phyloP scores from a whole-genome alignment of 2,329 filamentous ascomycete genomes.

The Pseudogymnoascus sp. region DNA sequence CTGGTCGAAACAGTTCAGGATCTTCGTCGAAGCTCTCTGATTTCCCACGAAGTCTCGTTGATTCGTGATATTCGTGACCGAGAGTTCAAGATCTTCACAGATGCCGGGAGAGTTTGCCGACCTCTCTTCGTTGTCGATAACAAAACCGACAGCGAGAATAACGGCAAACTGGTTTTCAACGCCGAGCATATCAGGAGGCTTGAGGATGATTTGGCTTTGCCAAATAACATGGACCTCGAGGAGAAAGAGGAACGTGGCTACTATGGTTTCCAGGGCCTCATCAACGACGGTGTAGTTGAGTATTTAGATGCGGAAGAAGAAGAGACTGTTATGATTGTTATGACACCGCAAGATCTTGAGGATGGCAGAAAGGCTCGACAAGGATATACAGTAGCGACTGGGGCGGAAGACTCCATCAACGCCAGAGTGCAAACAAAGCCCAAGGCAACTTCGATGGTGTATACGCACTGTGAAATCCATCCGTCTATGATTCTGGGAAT shows the following conservation, averaged over 20 bases:
- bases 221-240: conserved; percentile 51
- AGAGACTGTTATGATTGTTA: conserved; percentile 97
- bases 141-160: conserved; percentile 64
- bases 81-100: conserved; percentile 98
- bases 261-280: conserved; percentile 83
- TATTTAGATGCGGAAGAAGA: conserved; percentile 98
- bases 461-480: conserved; percentile 95
- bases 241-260: conserved; percentile 50
- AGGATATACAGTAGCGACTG: neutral
- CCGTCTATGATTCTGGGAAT: conserved; percentile 98
- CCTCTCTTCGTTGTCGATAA: conserved; percentile 92
- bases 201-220: conserved; percentile 63
- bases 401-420: neutral
- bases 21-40: conserved; percentile 70
- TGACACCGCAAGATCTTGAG: conserved; percentile 94
- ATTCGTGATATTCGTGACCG: conserved; percentile 94
- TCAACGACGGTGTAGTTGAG: conserved; percentile 80
- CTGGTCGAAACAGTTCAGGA: conserved; percentile 73
- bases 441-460: conserved; percentile 10
- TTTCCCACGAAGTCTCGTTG: conserved; percentile 88
- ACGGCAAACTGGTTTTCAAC: conserved; percentile 71
- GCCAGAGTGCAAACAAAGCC: conserved; percentile 8
- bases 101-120: conserved; percentile 89
- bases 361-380: neutral
- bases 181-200: conserved; percentile 76